These are phyloP conservation scores for Corymbia maculata DNA, from an alignment of 345 rosid species.

Conservation along the genomic window DNA sequence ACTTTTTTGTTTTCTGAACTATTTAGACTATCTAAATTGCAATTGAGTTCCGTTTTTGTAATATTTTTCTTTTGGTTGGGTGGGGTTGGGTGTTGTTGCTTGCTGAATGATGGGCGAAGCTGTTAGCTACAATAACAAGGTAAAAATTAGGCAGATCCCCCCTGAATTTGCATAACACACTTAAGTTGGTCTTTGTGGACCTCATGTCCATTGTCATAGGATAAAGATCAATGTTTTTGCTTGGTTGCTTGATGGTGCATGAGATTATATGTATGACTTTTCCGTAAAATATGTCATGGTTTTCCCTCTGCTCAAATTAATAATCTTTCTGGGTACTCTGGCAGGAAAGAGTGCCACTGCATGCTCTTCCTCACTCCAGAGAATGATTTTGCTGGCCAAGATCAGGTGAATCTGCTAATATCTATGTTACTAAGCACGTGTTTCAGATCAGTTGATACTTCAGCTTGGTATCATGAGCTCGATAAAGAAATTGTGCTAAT, in stretches of 20 bases:
- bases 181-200: neutral
- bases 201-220: neutral
- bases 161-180: neutral
- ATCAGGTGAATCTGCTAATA: constrained; percentile 48
- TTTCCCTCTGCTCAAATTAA: neutral
- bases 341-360: constrained; percentile 99
- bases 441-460: neutral
- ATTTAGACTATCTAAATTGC: neutral
- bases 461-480: neutral
- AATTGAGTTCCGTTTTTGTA: neutral
- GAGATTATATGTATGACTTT: neutral
- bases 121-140: neutral
- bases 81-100: neutral
- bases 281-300: neutral
- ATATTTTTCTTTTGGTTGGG: neutral
- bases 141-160: neutral
- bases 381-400: constrained; percentile 89
- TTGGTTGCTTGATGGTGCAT: neutral
- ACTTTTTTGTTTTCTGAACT: neutral
- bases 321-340: neutral
- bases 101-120: neutral
- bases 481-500: neutral
- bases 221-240: neutral
- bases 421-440: neutral
- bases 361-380: constrained; percentile 98